phyloP scores from a whole-genome alignment of 345 rosid species.

The Citrus cavaleriei region DNA sequence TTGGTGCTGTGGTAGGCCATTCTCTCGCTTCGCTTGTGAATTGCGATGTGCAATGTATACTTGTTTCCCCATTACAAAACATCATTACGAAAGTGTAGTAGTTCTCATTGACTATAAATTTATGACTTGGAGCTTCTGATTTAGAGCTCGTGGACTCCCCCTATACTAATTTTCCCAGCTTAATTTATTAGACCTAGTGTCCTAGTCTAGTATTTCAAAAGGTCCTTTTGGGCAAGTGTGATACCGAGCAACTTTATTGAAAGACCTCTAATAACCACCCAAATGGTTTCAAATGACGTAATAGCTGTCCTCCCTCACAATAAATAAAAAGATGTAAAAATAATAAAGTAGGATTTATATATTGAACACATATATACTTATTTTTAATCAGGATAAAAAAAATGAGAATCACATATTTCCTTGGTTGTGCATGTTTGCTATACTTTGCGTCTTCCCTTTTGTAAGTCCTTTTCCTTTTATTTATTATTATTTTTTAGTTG shows the following conservation, averaged over 20 bases:
- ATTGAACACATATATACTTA: not conserved
- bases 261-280: not conserved
- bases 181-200: not conserved
- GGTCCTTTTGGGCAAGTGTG: not conserved
- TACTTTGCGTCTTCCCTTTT: too few species aligned
- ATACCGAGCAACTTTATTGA: conserved; percentile 8
- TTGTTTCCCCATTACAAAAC: conserved; percentile 23
- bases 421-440: not conserved
- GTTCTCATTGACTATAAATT: conserved; percentile 22
- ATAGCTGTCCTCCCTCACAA: not conserved
- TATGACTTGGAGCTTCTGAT: conserved; percentile 9
- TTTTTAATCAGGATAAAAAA: not conserved
- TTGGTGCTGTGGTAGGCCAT: conserved; percentile 15
- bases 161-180: not conserved
- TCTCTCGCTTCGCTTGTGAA: not conserved
- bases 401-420: not conserved
- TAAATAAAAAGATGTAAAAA: not conserved
- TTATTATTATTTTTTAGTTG: not conserved
- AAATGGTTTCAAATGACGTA: conserved; percentile 5
- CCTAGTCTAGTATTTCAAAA: not conserved
- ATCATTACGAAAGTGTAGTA: conserved; percentile 5
- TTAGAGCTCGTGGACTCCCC: conserved; percentile 11
- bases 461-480: not conserved
- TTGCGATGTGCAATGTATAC: conserved; percentile 1
- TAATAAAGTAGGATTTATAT: not conserved